These are phyloP conservation scores for Penicillium soppii DNA, from an alignment of 495 filamentous ascomycete species.

Conservation along the genomic window DNA sequence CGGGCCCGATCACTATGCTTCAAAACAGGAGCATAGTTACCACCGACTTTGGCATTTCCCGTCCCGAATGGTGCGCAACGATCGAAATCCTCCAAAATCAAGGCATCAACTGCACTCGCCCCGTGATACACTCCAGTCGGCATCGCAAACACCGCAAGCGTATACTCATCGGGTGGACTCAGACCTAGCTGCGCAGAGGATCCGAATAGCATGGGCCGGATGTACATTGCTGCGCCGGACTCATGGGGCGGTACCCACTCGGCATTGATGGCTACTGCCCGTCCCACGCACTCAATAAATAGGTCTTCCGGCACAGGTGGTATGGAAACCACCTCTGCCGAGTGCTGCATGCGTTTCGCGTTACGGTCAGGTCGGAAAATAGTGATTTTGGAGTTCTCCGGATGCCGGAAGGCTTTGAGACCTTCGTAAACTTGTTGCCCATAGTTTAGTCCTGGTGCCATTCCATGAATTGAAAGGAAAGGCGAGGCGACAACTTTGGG, in stretches of 20 bases:
- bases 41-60: constrained; percentile 55
- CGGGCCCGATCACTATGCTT: constrained; percentile 74
- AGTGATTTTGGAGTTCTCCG: constrained; percentile 56
- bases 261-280: constrained; percentile 82
- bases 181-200: constrained; percentile 77
- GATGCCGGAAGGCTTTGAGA: constrained; percentile 82
- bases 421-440: constrained; percentile 94
- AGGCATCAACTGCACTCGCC: constrained; percentile 71
- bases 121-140: constrained; percentile 91
- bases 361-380: constrained; percentile 83
- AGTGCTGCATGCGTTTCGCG: constrained; percentile 76
- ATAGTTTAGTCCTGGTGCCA: constrained; percentile 90
- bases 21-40: constrained; percentile 70
- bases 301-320: constrained; percentile 70
- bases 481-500: constrained; percentile 75
- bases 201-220: constrained; percentile 84
- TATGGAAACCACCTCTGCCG: constrained; percentile 73
- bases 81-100: constrained; percentile 70
- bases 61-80: constrained; percentile 55
- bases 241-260: constrained; percentile 83
- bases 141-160: constrained; percentile 78
- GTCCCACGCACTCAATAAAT: constrained; percentile 70
- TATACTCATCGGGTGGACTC: constrained; percentile 83
- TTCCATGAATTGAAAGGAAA: constrained; percentile 79
- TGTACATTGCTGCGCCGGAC: constrained; percentile 84